phyloP scores from a whole-genome alignment of 805 yeast genomes.

The Candida orba region DNA sequence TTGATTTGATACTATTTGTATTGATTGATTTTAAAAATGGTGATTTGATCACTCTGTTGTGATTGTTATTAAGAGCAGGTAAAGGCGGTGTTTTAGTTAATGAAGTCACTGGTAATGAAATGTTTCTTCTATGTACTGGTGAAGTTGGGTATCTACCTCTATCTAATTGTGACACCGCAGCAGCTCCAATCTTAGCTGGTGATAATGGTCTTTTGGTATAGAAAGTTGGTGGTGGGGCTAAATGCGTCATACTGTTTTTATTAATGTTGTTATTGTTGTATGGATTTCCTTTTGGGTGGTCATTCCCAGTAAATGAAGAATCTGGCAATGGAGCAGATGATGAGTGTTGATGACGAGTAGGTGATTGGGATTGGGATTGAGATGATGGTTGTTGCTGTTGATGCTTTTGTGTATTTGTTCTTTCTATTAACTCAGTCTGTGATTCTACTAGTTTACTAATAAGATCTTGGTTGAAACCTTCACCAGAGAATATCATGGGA shows the following conservation, averaged over 20 bases:
- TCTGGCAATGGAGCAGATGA: not conserved
- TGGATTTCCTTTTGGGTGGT: not conserved
- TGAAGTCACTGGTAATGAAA: slow-evolving; percentile 30
- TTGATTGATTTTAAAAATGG: slow-evolving; percentile 11
- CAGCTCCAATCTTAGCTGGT: slow-evolving; percentile 69
- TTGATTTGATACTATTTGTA: slow-evolving; percentile 13
- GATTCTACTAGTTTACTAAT: slow-evolving; percentile 7
- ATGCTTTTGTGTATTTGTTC: not conserved
- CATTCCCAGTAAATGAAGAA: not conserved
- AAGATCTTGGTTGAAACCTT: slow-evolving; percentile 18
- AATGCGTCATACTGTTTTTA: not conserved
- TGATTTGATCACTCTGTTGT: slow-evolving; percentile 19
- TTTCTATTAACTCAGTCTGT: slow-evolving; percentile 4
- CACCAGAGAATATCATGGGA: slow-evolving; percentile 47
- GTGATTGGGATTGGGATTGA: not conserved
- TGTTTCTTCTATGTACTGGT: slow-evolving; percentile 30
- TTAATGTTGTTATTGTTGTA: slow-evolving; percentile 2
- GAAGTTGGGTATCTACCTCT: slow-evolving; percentile 21
- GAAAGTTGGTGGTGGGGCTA: slow-evolving; percentile 20
- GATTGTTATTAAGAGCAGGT: not conserved
- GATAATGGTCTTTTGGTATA: slow-evolving; percentile 34
- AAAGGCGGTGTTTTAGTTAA: slow-evolving; percentile 3
- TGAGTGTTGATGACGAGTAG: too few species aligned
- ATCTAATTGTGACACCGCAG: slow-evolving; percentile 50
- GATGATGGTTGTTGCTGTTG: not conserved